These are phyloP conservation scores for Albizia julibrissin DNA, from an alignment of 306 rosid genomes.

Conservation along the genomic window DNA sequence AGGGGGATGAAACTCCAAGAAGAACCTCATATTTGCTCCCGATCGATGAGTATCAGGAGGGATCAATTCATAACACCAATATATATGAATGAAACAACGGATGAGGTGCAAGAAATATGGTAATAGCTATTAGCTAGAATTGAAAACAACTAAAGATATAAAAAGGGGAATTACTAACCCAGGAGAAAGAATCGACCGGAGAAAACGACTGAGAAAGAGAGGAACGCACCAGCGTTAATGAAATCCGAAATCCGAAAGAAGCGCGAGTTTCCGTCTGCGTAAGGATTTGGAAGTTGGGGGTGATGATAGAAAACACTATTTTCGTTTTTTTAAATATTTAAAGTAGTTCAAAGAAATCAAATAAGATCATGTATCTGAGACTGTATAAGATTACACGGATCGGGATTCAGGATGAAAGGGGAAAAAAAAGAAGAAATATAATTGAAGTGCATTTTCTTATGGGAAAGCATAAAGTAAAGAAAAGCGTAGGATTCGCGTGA, in stretches of 20 bases:
- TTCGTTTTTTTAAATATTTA: not conserved
- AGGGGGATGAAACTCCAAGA: not conserved
- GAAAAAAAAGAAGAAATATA: too few relatives aligned
- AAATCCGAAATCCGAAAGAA: not conserved
- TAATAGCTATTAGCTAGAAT: not conserved
- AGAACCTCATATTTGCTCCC: not conserved
- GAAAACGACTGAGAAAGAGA: not conserved
- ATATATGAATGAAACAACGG: not conserved
- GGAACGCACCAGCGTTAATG: not conserved
- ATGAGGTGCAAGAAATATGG: not conserved
- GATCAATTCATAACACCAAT: not conserved
- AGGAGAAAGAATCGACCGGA: not conserved
- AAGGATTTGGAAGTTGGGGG: not conserved
- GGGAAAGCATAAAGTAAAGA: not conserved
- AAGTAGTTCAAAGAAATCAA: not conserved
- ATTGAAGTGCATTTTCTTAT: not conserved
- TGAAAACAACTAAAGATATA: not conserved
- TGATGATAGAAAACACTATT: not conserved
- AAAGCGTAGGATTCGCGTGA: not conserved
- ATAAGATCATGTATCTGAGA: not conserved
- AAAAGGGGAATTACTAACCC: not conserved
- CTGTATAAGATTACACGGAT: not conserved
- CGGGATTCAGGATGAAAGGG: not conserved
- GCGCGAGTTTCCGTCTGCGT: not conserved
- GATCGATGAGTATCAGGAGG: not conserved